phyloP scores from a whole-genome alignment of 2,329 filamentous ascomycete species.

The Alternaria rosae region DNA sequence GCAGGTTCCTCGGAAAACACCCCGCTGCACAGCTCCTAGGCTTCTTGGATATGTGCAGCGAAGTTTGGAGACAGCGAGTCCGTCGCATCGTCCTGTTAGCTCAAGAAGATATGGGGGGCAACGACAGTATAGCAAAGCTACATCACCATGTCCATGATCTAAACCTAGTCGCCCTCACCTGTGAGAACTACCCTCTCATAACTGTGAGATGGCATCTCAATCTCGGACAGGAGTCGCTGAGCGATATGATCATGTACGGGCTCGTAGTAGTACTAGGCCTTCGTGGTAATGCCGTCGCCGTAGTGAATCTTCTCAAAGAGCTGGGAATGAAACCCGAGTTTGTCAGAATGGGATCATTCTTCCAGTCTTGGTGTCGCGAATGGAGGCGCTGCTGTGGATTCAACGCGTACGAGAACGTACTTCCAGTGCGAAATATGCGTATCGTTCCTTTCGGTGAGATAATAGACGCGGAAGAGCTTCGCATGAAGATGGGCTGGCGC shows the following conservation, averaged over 20 bases:
- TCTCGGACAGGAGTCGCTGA: background rate
- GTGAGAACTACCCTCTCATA: background rate
- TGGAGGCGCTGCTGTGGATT: background rate
- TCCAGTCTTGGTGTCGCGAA: background rate
- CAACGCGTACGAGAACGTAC: background rate
- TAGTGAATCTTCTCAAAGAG: background rate
- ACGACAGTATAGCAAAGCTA: background rate
- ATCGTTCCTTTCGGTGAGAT: background rate
- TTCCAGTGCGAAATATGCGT: background rate
- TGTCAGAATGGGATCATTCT: background rate
- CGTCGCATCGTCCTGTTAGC: background rate
- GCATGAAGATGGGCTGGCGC: background rate
- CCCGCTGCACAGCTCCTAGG: background rate
- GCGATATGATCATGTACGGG: background rate
- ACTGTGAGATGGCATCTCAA: background rate
- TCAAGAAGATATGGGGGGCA: background rate
- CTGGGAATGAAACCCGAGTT: background rate
- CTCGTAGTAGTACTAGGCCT: background rate
- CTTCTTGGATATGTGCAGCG: background rate
- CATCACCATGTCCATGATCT: background rate
- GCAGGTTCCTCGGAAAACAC: background rate
- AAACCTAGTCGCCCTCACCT: background rate
- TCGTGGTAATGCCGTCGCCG: background rate
- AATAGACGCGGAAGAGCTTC: background rate
- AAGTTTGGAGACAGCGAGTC: background rate